phyloP scores from a whole-genome alignment of 371 early-diverging fungal species.

The Chytridium lagenaria region DNA sequence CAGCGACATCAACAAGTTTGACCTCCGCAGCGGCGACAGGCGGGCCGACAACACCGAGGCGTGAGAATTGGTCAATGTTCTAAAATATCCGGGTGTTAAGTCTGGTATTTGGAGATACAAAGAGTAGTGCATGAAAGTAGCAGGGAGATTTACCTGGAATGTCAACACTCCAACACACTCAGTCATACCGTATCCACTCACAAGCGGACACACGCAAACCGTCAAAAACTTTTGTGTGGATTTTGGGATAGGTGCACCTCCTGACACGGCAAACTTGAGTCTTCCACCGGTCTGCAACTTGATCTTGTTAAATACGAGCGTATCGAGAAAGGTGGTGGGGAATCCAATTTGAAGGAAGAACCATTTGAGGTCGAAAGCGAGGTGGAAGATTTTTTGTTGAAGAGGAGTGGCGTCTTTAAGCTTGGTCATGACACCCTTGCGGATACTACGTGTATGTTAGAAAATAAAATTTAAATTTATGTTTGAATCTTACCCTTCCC shows the following conservation, averaged over 20 bases:
- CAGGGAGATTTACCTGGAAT: too few relatives aligned
- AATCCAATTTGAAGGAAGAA: conserved; percentile 66
- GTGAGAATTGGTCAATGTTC: background rate
- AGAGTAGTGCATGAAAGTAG: too few relatives aligned
- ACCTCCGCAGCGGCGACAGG: conserved; percentile 55
- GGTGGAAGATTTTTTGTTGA: conserved; percentile 75
- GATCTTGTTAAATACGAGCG: conserved; percentile 91
- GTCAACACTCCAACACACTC: conserved; percentile 56
- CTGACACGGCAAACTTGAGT: conserved; percentile 85
- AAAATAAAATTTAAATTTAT: conserved; percentile 50
- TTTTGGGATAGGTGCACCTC: conserved; percentile 91
- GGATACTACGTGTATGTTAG: conserved; percentile 63
- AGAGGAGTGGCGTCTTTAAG: conserved; percentile 67
- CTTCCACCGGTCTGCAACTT: conserved; percentile 91
- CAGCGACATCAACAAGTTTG: conserved; percentile 55
- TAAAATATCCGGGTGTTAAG: too few relatives aligned
- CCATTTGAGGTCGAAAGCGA: conserved; percentile 77
- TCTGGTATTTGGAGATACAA: too few relatives aligned
- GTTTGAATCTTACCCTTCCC: conserved; percentile 70
- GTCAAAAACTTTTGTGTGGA: conserved; percentile 89
- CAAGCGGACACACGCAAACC: conserved; percentile 82
- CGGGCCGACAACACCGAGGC: conserved; percentile 53
- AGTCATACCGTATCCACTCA: conserved; percentile 89
- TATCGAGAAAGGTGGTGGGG: conserved; percentile 79
- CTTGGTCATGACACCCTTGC: conserved; percentile 81